Base-by-base conservation (phyloP, 257 asterid species). In the Striga asiatica region DNA sequence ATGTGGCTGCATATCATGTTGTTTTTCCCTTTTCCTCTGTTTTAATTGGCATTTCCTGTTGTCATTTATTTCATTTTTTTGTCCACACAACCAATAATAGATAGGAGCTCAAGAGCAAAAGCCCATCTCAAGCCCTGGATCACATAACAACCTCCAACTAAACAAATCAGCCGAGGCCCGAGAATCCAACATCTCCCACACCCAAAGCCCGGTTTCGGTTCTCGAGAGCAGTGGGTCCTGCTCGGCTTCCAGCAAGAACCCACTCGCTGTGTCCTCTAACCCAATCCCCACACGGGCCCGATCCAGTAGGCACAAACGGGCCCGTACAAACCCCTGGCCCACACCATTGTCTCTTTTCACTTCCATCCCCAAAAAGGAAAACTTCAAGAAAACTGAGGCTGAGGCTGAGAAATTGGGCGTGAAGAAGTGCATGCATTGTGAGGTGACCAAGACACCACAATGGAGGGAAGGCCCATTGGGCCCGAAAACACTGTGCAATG, bases 401-500 rank as follows among this genome's bases (percentile, higher is more conserved):
- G 47, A 24, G 18, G 61, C 34, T 3, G 62, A n/a, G 25, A 20
- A 10, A 28, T 20, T 29, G 8, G 60, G 38, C 2, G 27, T 58
- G 2, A 76, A 71, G 53, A 80, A 74, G 64, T 88, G 97, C 76
- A 56, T 81, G 37, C 97, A 88, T 60, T 88, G 97, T 28, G 73
- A 78, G 69, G 74, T 78, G 25, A 73, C 88, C 28, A 68, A 68
- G 75, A 88, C 94, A 0, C 88, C 97, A 6, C 93, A 74, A 50
- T 88, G 97, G 94, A 71, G 94, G 29, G 83, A 74, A 72, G 94
- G 94, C 11, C 94, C 97, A 0, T 22, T 66, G 62, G 97, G 97
- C 4, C 89, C 80, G 2, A 80, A 69, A 76, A 80, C 88, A 1
- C 73, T 88, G 6, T 88, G 97, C 80, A 88, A 88, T 19, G 93